A percentile compares a stretch with the other conserved stretches of the same genome.
phyloP scores from a whole-genome alignment of 495 filamentous ascomycete species.

The Penicillium lividum region DNA sequence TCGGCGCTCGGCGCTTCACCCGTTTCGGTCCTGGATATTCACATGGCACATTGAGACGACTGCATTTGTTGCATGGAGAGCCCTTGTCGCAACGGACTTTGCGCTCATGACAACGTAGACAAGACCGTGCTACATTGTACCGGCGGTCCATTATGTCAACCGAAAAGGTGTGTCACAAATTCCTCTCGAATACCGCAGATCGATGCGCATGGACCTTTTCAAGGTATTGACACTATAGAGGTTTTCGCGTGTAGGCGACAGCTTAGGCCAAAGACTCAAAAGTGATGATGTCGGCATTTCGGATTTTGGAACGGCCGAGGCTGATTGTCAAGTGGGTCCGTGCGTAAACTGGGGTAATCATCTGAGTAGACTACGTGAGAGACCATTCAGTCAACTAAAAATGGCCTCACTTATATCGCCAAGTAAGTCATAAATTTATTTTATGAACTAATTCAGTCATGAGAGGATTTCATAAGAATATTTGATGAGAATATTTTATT shows the following conservation, averaged over 20 bases:
- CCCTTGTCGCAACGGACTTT: slow-evolving; percentile 41
- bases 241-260: not conserved
- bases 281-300: not conserved
- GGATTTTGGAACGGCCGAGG: not conserved
- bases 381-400: too few relatives aligned
- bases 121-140: slow-evolving; percentile 36
- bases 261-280: not conserved
- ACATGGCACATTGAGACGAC: slow-evolving; percentile 25
- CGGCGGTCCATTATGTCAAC: slow-evolving; percentile 18
- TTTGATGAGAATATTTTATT: too few relatives aligned
- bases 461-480: too few relatives aligned
- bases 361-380: too few relatives aligned
- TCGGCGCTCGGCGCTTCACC: slow-evolving; percentile 30
- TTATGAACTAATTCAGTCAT: too few relatives aligned
- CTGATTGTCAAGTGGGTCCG: not conserved
- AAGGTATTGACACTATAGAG: not conserved
- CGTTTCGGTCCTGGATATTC: slow-evolving; percentile 34
- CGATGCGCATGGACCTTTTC: not conserved
- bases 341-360: not conserved
- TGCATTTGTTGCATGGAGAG: slow-evolving; percentile 33
- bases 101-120: slow-evolving; percentile 38
- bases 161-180: not conserved
- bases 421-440: too few relatives aligned
- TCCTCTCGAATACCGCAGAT: not conserved
- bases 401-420: too few relatives aligned